Evolutionary conservation across 192 early-diverging fungal species (phyloP), one percentile per base, ranked within the genome.

Genomic region (Haplosporangium gracile): DNA sequence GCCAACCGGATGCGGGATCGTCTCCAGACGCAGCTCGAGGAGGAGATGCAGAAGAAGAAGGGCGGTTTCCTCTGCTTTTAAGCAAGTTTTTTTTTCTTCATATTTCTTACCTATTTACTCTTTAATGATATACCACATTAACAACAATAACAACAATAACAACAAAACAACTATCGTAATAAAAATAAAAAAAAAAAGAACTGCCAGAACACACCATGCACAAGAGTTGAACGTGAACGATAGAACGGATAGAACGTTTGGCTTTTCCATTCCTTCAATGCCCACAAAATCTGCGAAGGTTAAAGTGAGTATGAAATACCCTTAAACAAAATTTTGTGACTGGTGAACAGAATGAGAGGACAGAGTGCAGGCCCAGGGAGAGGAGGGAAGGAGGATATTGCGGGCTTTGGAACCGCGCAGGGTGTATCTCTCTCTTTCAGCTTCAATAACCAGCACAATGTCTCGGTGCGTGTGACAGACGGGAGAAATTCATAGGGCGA

Each of bases 21-120:
- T 24, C 57, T 85, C 39, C 73, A 85, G 78, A 53, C 68, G 42
- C 78, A 76, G 74, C 78, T 85, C 32, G 83, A 85, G 26, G 78
- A 76, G 34, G 83, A 76, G 78, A 85, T 63, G 78, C 74, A 77
- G 70, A 85, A 85, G 83, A 85, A 85, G 83, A 85, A 85, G 78
- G 78, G 83, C 7, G 60, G 60, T 65, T 85, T 85, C 75, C 53
- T 80, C 34, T 85, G 83, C 75, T 85, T 85, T 29, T 85, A 80
- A 63, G 42, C 13, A 29, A 18, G 49, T 51, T 22, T 49, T 42
- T 24, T n/a, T 7, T 40, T n/a, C 24, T 40, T 60, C 51, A 45
- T 8, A 24, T 2, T 13, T 26, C 4, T 40, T 10, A 24, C 5
- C 40, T 71, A 75, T 39, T 55, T 55, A 39, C 15, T 26, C 16